These are phyloP conservation scores for Tylopilus intermedius DNA, from an alignment of 768 basidiomycete species.

Conservation along the genomic window DNA sequence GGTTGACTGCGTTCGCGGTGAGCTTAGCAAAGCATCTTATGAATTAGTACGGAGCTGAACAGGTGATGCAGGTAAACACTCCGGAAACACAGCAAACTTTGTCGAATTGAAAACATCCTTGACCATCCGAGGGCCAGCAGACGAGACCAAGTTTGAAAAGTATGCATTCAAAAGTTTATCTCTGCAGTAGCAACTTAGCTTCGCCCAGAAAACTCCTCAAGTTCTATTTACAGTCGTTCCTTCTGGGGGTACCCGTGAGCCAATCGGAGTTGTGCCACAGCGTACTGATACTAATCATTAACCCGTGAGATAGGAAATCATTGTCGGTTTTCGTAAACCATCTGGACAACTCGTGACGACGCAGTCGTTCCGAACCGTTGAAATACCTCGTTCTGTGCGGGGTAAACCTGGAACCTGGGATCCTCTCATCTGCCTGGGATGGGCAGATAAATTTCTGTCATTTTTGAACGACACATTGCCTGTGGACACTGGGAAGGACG, in stretches of 20 bases:
- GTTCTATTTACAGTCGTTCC: slow-evolving; percentile 88
- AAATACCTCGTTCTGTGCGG: slow-evolving; percentile 73
- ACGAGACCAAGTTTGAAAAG: slow-evolving; percentile 79
- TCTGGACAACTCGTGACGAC: slow-evolving; percentile 61
- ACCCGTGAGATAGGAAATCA: slow-evolving; percentile 53
- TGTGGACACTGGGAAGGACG: slow-evolving; percentile 28
- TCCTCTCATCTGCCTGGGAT: slow-evolving; percentile 65
- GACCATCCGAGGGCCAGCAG: slow-evolving; percentile 55
- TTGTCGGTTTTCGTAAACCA: slow-evolving; percentile 84
- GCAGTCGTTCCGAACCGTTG: slow-evolving; percentile 72
- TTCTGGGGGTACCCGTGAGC: slow-evolving; percentile 84
- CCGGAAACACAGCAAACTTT: slow-evolving; percentile 59
- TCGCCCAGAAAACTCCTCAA: slow-evolving; percentile 75
- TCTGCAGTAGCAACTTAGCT: background rate
- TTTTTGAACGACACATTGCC: slow-evolving; percentile 43
- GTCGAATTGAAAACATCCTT: slow-evolving; percentile 88
- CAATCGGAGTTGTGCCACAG: background rate
- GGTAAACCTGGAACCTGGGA: slow-evolving; percentile 76
- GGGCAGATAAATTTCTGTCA: slow-evolving; percentile 60
- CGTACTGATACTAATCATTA: background rate
- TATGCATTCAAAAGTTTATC: slow-evolving; percentile 29
- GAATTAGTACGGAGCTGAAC: background rate
- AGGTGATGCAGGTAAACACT: slow-evolving; percentile 49
- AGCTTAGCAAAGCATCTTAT: slow-evolving; percentile 10
- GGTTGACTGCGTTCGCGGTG: slow-evolving; percentile 84